phyloP scores from a whole-genome alignment of 2,329 filamentous ascomycete genomes.

The Mycosphaerella sp. region DNA sequence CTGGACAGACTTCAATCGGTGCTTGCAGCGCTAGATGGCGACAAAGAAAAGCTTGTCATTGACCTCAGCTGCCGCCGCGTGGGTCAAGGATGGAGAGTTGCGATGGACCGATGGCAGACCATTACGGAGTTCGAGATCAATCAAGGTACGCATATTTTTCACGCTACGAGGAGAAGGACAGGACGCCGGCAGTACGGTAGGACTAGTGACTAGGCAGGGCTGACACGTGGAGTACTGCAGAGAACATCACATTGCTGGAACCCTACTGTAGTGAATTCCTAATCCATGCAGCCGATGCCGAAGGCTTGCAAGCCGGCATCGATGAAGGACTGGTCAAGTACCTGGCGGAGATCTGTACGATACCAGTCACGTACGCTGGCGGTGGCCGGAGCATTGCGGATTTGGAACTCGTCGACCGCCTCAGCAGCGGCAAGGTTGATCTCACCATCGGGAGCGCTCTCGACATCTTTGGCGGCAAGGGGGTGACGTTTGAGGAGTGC shows the following conservation, averaged over 20 bases:
- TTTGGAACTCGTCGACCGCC: constrained; percentile 68
- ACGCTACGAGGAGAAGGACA: not conserved
- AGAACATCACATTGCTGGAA: constrained; percentile 71
- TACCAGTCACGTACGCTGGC: constrained; percentile 93
- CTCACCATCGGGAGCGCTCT: constrained; percentile 93
- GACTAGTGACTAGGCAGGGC: constrained; percentile 13
- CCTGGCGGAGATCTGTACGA: constrained; percentile 77
- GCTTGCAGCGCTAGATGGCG: constrained; percentile 62
- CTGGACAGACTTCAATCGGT: constrained; percentile 68
- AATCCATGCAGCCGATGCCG: constrained; percentile 94
- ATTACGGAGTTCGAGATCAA: constrained; percentile 94
- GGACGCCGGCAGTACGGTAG: constrained; percentile 2
- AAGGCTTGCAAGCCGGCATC: constrained; percentile 85
- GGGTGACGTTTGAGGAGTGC: constrained; percentile 83
- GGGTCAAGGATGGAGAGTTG: constrained; percentile 81
- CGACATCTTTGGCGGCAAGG: constrained; percentile 87
- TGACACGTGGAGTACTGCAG: constrained; percentile 42
- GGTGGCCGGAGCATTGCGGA: constrained; percentile 80
- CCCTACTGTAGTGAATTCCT: constrained; percentile 95
- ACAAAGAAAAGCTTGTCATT: constrained; percentile 79
- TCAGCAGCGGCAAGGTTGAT: constrained; percentile 78
- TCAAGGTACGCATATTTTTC: constrained; percentile 52
- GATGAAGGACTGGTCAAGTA: constrained; percentile 74
- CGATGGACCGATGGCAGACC: constrained; percentile 99
- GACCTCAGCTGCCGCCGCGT: constrained; percentile 84